Evolutionary conservation across 148 eudicot genomes (phyloP).

Genomic region (Rhododendron simsii): DNA sequence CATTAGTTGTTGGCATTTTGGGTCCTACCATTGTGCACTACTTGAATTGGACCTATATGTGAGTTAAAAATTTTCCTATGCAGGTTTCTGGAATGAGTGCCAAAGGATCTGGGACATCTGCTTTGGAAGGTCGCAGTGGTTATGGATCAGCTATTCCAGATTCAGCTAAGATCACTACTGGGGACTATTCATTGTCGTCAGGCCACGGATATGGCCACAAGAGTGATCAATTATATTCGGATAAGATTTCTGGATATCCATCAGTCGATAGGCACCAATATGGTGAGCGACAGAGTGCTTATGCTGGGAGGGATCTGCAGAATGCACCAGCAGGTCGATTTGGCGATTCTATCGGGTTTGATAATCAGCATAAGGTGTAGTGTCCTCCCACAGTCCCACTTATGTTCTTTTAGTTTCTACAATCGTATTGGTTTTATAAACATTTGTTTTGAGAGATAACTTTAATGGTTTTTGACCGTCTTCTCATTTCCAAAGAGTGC

Average conservation of each 20-base stretch:
- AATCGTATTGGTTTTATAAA: not conserved
- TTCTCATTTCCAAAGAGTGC: not conserved
- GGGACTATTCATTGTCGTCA: conserved; percentile 56
- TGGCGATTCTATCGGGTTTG: conserved; percentile 58
- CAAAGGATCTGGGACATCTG: conserved; percentile 51
- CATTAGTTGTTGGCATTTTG: not conserved
- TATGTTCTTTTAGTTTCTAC: not conserved
- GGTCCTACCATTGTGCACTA: not conserved
- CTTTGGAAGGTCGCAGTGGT: conserved; percentile 61
- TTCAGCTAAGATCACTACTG: conserved; percentile 60
- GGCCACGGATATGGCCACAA: conserved; percentile 73
- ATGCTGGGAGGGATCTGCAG: conserved; percentile 54
- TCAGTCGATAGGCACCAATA: conserved; percentile 60
- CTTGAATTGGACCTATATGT: not conserved
- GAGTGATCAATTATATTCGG: conserved; percentile 50
- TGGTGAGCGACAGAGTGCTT: conserved; percentile 62
- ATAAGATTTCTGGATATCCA: conserved; percentile 61
- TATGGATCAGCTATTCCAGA: conserved; percentile 53
- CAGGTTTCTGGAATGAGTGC: conserved; percentile 53
- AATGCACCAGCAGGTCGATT: conserved; percentile 51
- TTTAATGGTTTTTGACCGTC: not conserved
- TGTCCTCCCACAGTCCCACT: not conserved
- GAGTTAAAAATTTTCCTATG: not conserved
- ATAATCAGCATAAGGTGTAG: conserved; percentile 66
- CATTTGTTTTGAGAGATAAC: not conserved